A percentile compares a stretch with the other conserved stretches of the same genome.
Conservation (phyloP, 768 basidiomycete genomes). For the Rhizopogon sp. region DNA sequence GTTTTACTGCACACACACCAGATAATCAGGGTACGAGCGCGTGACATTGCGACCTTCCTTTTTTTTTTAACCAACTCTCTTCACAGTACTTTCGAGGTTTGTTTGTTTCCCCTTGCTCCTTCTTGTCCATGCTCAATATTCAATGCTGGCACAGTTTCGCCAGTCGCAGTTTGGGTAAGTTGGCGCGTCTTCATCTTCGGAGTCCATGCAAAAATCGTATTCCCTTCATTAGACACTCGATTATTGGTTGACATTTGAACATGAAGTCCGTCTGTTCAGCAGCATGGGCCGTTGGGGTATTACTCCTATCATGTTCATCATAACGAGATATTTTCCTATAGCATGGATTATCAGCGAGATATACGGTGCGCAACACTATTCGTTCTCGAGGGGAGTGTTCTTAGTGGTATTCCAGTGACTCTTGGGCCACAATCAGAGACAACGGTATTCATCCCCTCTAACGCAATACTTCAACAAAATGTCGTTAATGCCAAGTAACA, state of each 20-base stretch:
- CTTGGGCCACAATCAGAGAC: neutral
- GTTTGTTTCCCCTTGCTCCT: neutral
- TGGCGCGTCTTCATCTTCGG: neutral
- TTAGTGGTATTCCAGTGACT: neutral
- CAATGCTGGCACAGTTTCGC: conserved; percentile 1
- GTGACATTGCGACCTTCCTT: neutral
- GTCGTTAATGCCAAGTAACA: neutral
- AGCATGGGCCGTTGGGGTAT: neutral
- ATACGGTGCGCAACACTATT: conserved; percentile 3
- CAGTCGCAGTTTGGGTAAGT: conserved; percentile 7
- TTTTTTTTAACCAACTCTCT: neutral
- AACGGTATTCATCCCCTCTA: neutral
- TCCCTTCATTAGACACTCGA: conserved; percentile 1
- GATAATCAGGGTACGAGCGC: conserved; percentile 4
- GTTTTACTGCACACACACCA: conserved; percentile 7
- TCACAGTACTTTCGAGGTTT: conserved; percentile 8
- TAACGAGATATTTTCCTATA: conserved; percentile 8
- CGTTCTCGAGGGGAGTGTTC: neutral
- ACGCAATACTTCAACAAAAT: neutral
- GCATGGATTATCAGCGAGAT: neutral
- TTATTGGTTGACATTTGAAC: conserved; percentile 7
- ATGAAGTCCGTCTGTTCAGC: conserved; percentile 6
- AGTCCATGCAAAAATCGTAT: neutral
- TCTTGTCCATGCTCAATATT: too few species aligned
- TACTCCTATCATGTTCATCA: conserved; percentile 3